Base-by-base conservation (phyloP, 306 rosid genomes). In the Rosa persica region DNA sequence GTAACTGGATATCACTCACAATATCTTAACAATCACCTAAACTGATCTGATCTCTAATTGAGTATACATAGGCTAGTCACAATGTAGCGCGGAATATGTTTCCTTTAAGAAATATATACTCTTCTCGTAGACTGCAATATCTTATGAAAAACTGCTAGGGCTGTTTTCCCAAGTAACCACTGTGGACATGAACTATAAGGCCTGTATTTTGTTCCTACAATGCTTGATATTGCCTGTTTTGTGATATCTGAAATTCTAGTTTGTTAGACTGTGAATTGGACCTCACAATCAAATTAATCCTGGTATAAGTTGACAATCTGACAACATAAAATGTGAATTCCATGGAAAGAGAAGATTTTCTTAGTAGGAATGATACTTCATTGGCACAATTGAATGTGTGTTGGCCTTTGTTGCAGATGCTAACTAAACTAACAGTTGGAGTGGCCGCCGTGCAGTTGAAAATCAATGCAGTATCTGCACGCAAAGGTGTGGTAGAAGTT, bases 331-430 rank as follows among this genome's bases (percentile, higher is more conserved):
- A 15, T 15, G 22, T 36, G 12, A 65, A 25, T 4, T 25, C 36
- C 6, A 25, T 57, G 64, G 64, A 57, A 57, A 9, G 15, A n/a
- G 61, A 22, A 57, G 2, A 57, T n/a, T n/a, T 44, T 13, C 22
- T 12, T 5, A 4, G 22, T 47, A 15, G 10, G 34, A 47, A 23
- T 39, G 61, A 30, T 12, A 17, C 61, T 8, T n/a, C 23, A 57
- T 74, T 39, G 19, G 22, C 43, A 25, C 70, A 9, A 36, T 13
- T 58, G 19, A 30, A 7, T 44, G 44, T 22, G 27, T 22, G 23
- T 38, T 5, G 52, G 16, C 47, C 30, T 60, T 60, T 8, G 44
- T 62, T 76, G 76, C 81, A 81, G 84, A 61, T 81, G 81, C 48
- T 23, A 30, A 20, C 36, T 81, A 60, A 70, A 25, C 46, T 49